Evolutionary conservation across 805 yeast genomes (phyloP), one percentile per base, ranked within the genome.

Genomic region (Tetrapisispora taiwanensis): DNA sequence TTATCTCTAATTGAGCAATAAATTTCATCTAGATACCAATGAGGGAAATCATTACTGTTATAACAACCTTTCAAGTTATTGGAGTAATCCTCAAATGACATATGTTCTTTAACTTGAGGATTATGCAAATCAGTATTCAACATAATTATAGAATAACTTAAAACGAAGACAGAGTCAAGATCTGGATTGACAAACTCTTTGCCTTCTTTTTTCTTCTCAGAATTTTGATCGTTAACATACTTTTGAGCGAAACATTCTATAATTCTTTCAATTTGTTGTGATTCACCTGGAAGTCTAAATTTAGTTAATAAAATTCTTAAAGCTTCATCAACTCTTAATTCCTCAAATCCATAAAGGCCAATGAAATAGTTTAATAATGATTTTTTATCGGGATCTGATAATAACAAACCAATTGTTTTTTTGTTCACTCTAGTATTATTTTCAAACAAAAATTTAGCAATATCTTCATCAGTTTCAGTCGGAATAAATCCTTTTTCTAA

Each of bases 261-360:
- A 14, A 90, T 77, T 55, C 96, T 74, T 62, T 92, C 98, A 59
- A 92, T 92, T 62, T 87, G 96, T 58, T 88, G 97, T 0, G 97
- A 84, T 65, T 92, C 99, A 47, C 99, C 99, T 1, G 97, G 97
- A 40, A 92, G 71, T 61, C 98, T 76, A 59, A 92, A 90, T 18
- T 84, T 76, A 45, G 84, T 83, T 52, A 94, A 70, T 47, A 92
- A 63, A 45, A 84, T 72, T 55, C 99, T 74, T 42, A 92, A 69
- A 0, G 96, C 96, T 63, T 90, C 97, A 62, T 92, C 99, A 2
- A 94, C 90, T 56, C 98, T 72, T 52, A 84, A 68, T 17, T 76
- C 82, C 31, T 71, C 68, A 59, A 89, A 89, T 46, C 89, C 90
- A 59, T 90, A 82, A 44, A 78, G 62, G 1, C 69, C 68, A 50